Evolutionary conservation across 202 grass and related monocot species (phyloP), one percentile per base, ranked within the genome.

Genomic region (Setaria viridis): DNA sequence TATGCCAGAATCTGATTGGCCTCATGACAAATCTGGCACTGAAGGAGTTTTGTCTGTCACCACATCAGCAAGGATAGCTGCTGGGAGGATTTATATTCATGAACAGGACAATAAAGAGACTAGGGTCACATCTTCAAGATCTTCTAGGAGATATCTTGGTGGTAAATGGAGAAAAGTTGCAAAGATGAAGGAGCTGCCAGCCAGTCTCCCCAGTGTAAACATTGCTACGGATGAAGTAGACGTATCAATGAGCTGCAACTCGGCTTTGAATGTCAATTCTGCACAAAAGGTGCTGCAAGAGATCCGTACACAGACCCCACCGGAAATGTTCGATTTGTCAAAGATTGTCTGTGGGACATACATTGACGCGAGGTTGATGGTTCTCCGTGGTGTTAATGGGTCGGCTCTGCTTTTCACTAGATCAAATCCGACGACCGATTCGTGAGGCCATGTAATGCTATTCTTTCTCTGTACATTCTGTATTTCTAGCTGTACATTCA

Each of bases 331-430:
- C 1, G 95, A 98, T 55, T 75, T 98, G 39, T 91, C 93, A 42
- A 94, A 90, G 77, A 64, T 95, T 80, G 84, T 95, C 47, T 95
- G 95, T 20, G 95, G 95, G 70, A 95, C 93, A 33, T 98, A 98
- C 55, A 83, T 98, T 3, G 95, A 98, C 80, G 84, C 95, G 9
- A 92, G 95, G 63, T 75, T 98, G 86, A 88, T 98, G 91, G 85
- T 98, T 88, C 90, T 98, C 59, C 89, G 91, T 16, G 86, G 95
- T 55, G 88, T 91, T 56, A 91, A 88, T n/a, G 91, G 93, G 17
- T 98, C 95, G 0, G 91, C 95, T 55, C 64, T 98, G 66, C 81
- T 98, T 77, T 94, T 98, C 76, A 80, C 72, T 48, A 95, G 95
- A 88, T 95, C 89, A 63, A 88, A 89, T 82, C 43, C 35, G 4